Percentiles rank a stretch among this genome's conserved stretches.
These are phyloP conservation scores for Macrophomina phaseolina DNA, from an alignment of 2,329 filamentous ascomycete species.

Conservation along the genomic window DNA sequence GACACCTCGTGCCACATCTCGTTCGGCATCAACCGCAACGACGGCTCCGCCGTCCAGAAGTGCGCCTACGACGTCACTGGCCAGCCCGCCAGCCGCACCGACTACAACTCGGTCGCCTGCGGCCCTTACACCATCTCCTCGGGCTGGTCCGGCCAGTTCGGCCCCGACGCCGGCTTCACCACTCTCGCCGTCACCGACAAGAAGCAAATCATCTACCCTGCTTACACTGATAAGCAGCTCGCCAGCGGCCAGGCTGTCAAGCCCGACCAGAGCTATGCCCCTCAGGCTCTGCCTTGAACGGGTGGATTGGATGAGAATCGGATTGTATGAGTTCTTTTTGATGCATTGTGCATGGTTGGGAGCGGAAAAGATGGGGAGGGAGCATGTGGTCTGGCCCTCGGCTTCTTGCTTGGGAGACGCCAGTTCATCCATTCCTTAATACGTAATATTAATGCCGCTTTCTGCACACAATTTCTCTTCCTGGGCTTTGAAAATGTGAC, in stretches of 20 bases:
- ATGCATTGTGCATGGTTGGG: too few species aligned
- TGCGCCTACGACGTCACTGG: slow-evolving; percentile 19
- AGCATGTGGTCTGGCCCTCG: too few species aligned
- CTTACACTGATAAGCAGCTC: slow-evolving; percentile 25
- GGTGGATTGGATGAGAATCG: neutral
- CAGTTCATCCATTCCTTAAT: too few species aligned
- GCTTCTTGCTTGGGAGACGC: too few species aligned
- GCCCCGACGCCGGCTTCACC: slow-evolving; percentile 14
- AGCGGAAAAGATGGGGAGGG: too few species aligned
- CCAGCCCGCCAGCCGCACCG: neutral
- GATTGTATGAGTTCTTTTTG: neutral
- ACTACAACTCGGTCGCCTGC: slow-evolving; percentile 21
- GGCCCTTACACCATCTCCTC: slow-evolving; percentile 13
- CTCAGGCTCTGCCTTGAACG: slow-evolving; percentile 20
- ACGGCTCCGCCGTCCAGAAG: neutral
- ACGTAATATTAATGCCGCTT: too few species aligned
- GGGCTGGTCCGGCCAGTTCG: slow-evolving; percentile 25
- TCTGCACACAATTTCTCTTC: too few species aligned
- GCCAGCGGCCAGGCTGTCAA: slow-evolving; percentile 16
- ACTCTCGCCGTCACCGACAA: slow-evolving; percentile 17
- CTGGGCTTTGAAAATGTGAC: too few species aligned
- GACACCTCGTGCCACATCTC: slow-evolving; percentile 18
- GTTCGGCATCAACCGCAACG: slow-evolving; percentile 18
- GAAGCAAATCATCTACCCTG: slow-evolving; percentile 20
- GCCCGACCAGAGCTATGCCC: slow-evolving; percentile 23